A percentile compares a stretch with the other conserved stretches of the same genome.
Conservation (phyloP, 2,329 filamentous ascomycete species). For the Botrytis galanthina region DNA sequence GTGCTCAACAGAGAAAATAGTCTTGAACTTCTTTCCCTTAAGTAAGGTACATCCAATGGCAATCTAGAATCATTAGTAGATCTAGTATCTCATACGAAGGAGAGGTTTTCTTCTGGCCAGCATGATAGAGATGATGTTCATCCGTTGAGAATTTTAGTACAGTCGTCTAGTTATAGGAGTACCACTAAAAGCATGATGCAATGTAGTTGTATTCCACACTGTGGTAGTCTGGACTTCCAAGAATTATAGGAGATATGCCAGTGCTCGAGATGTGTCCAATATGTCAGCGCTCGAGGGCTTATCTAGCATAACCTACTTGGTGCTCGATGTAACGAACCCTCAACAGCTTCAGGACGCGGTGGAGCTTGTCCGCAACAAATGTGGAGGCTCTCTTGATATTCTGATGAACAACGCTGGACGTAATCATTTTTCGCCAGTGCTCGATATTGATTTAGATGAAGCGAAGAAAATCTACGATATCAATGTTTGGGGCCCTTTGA, state of each 20-base stretch:
- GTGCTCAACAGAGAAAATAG: background rate
- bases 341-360: slow-evolving; percentile 39
- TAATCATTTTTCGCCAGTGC: slow-evolving; percentile 31
- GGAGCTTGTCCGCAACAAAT: slow-evolving; percentile 35
- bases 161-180: background rate
- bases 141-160: background rate
- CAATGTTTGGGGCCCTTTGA: slow-evolving; percentile 36
- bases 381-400: slow-evolving; percentile 43
- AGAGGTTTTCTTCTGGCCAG: background rate
- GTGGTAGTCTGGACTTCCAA: background rate
- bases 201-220: background rate
- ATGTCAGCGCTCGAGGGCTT: slow-evolving; percentile 27
- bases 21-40: background rate
- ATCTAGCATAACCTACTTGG: slow-evolving; percentile 38
- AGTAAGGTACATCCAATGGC: background rate
- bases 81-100: background rate
- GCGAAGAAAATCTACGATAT: slow-evolving; percentile 35
- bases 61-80: background rate
- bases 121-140: too few species aligned
- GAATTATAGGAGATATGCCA: slow-evolving; percentile 28
- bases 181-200: background rate
- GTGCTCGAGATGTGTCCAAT: slow-evolving; percentile 40
- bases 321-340: slow-evolving; percentile 42
- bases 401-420: slow-evolving; percentile 46
- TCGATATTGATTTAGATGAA: slow-evolving; percentile 34